Base-by-base conservation (phyloP, 2,329 filamentous ascomycete genomes). In the Coniochaeta pulveracea region DNA sequence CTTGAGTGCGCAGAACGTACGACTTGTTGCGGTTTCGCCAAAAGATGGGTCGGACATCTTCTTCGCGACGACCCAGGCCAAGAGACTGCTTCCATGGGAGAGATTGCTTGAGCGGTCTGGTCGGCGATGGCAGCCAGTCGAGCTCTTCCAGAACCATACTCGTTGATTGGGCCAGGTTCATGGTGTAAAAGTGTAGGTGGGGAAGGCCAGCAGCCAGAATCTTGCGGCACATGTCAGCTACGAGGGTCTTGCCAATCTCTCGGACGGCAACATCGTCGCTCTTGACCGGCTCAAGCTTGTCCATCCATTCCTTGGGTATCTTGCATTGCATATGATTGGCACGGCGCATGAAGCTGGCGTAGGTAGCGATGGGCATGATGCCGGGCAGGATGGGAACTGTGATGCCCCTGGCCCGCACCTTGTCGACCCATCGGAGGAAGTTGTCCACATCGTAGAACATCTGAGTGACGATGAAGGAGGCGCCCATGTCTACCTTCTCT, bases 391-490 rank as follows among this genome's bases (percentile, higher is more conserved):
- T 85, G 25, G 55, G 55, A 6, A 54, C 46, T 15, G 63, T 78
- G 50, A 98, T 89, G 30, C 91, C 91, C 49, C 76, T 78, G 34
- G 79, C 85, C 32, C 88, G 80, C 38, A 89, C 86, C 54, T 84
- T 91, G 45, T 73, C 66, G 23, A 93, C 82, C 91, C 91, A 98
- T 34, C 78, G 72, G 34, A 96, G 60, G 59, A 98, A 98, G 52
- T 91, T 89, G 50, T 98, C 89, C 32, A 76, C 88, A 50, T 98
- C 89, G 64, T 98, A 98, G 61, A 96, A 96, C 91, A 98, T 98
- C 62, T 98, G 91, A 0, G 91, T 96, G 34, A 98, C 84, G 42
- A 98, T 83, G 54, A 96, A 98, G 6, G 82, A 80, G 40, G 81
- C 88, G 33, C 91, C 91, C 38, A 85, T 84, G 53, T 98, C 91